Conservation (phyloP, 177 flowering plant genomes). For the Vitis hybrid region DNA sequence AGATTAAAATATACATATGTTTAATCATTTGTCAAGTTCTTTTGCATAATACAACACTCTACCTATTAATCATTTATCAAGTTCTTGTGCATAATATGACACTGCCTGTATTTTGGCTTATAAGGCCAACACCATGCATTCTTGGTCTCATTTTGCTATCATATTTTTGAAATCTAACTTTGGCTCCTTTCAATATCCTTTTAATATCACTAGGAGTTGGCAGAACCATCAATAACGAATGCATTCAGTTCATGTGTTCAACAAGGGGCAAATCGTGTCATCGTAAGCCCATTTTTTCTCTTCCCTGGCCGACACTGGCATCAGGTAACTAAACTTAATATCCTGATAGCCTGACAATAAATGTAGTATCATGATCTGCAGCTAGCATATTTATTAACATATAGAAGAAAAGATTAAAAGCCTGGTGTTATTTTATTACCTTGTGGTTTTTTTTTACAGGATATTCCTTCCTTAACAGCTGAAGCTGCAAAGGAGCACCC, state of each 20-base stretch:
- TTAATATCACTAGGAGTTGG: conserved; percentile 61
- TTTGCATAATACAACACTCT: background rate
- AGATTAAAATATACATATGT: no score
- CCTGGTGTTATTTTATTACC: no score
- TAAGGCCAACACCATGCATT: background rate
- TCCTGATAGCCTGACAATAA: background rate
- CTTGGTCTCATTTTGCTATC: background rate
- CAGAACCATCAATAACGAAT: conserved; percentile 79
- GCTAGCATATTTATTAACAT: no score
- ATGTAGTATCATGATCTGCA: background rate
- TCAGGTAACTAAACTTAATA: conserved; percentile 34
- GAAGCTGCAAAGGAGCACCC: conserved; percentile 91
- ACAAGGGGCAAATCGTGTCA: conserved; percentile 73
- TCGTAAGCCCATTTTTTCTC: conserved; percentile 75
- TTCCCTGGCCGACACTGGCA: conserved; percentile 78
- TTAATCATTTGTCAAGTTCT: background rate
- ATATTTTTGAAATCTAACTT: conserved; percentile 1
- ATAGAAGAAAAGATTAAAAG: background rate
- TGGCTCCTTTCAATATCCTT: background rate
- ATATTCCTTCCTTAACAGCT: conserved; percentile 85
- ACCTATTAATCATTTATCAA: background rate
- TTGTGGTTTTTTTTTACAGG: conserved; percentile 40
- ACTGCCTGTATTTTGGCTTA: background rate
- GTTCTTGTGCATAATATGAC: background rate
- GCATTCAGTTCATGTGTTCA: conserved; percentile 74